Base-by-base conservation (phyloP, 345 rosid species). In the Rhodamnia rubescens region DNA sequence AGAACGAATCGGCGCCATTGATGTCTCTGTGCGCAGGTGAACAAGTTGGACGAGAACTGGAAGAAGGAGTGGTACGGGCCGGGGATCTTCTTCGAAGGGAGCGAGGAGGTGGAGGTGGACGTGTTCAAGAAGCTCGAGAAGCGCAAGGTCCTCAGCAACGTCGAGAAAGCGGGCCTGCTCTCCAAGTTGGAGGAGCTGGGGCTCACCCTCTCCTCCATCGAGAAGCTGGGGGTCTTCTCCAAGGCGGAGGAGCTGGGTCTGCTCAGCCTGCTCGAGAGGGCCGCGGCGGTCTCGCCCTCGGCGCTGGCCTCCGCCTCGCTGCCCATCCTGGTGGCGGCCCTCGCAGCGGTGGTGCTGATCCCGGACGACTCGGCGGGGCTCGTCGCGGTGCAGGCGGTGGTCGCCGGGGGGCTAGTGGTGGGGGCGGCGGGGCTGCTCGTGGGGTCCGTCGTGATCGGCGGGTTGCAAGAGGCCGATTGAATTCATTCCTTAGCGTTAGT, bases 201-300 rank as follows among this genome's bases (percentile, higher is more conserved):
- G 4, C 36, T 95, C 81, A 95, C 98, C 42, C 92, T 97, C 20
- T 94, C 98, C 1, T 97, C 98, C 14, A 90, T 97, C 3, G 98
- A 97, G 95, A 97, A 93, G 90, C 90, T 94, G 49, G 93, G 94
- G 5, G 84, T 97, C 42, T 93, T 97, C 85, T 97, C 98, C 8
- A 97, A 95, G 88, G 98, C 99, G 1, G 99, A 97, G 92, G 94
- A 95, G 83, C 90, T 97, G 74, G 98, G 98, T 26, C 91, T 97
- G 8, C 90, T 97, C 87, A 95, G 98, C 86, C 88, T 97, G 84
- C 88, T 97, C 51, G 98, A 95, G 89, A 96, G 92, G 44, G 61
- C 87, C 8, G 96, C 93, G 0, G 87, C 92, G 21, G 91, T 90
- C 0, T 94, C 97, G 0, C 99, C 99, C 0, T 85, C 99, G 1